Percentiles rank a stretch among this genome's conserved stretches.
phyloP scores from a whole-genome alignment of 2,329 filamentous ascomycete species.

The Diaporthe nobilis region DNA sequence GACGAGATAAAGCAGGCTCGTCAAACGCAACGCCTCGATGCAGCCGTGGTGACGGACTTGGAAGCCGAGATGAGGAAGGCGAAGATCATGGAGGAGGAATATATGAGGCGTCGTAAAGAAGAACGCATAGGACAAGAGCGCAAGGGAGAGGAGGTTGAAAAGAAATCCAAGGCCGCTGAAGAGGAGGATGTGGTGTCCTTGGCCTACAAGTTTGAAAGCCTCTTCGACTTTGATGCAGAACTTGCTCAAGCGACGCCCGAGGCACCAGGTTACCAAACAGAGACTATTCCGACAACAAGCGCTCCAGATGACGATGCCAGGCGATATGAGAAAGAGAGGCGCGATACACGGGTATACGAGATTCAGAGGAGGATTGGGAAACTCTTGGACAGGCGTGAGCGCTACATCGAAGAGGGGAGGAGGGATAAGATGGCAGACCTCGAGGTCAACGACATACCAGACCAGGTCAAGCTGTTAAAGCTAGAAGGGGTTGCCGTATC shows the following conservation, averaged over 20 bases:
- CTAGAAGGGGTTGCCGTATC: neutral
- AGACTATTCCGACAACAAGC: neutral
- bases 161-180: too few species aligned
- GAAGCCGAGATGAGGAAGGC: neutral
- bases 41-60: neutral
- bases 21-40: neutral
- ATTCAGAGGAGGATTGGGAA: neutral
- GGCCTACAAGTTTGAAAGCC: conserved; percentile 7
- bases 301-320: neutral
- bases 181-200: conserved; percentile 13
- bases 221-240: conserved; percentile 17
- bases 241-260: neutral
- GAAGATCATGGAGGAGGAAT: neutral
- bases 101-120: neutral
- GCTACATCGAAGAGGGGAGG: conserved; percentile 15
- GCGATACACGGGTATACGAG: neutral
- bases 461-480: conserved; percentile 18
- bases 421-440: neutral
- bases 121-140: neutral
- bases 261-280: neutral
- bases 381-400: conserved; percentile 15
- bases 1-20: conserved; percentile 5
- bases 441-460: neutral
- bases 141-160: neutral
- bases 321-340: neutral